Base-by-base conservation (phyloP, 257 asterid genomes). In the Penstemon davidsonii region DNA sequence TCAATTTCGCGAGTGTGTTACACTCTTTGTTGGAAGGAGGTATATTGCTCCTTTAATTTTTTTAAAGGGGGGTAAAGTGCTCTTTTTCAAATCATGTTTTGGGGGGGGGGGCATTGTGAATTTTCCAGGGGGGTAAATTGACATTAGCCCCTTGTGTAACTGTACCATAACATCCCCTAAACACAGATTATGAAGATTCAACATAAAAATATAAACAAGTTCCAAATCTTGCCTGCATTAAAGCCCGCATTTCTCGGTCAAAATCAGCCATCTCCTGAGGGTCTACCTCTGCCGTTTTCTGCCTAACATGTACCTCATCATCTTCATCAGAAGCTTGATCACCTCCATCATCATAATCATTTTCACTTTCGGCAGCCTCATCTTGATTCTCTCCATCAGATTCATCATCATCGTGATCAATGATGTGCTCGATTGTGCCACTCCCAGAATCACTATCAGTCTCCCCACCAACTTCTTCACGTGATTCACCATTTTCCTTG, bases 381-480 rank as follows among this genome's bases (percentile, higher is more conserved):
- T 88, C 96, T 55, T 74, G 92, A 81, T 82, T 80, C 60, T 85
- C 87, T 64, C 85, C 93, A 52, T 94, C 94, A 7, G 87, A 81
- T 58, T 86, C 96, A 45, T 83, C 96, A 12, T 86, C 91, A 7
- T 86, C 96, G 60, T 60, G 89, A 50, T 83, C 92, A 64, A 73
- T 25, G 33, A 25, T 71, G 44, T 77, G 84, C 76, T 90, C 96
- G 38, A 38, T 72, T 68, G 95, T 82, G 45, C 86, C 97, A 78
- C 96, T 91, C 71, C 86, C 96, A n/a, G 99, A 85, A 76, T 94
- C 97, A 60, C 95, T 91, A 49, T 91, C 96, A 1, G 88, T 79
- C 67, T 84, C 94, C 54, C 84, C 88, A 55, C 38, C 76, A 62
- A 61, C 76, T 65, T 83, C 92, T 65, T 86, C 95, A 62, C 84